Conservation (phyloP, 208 protist genomes). For the Leishmania mexicana region DNA sequence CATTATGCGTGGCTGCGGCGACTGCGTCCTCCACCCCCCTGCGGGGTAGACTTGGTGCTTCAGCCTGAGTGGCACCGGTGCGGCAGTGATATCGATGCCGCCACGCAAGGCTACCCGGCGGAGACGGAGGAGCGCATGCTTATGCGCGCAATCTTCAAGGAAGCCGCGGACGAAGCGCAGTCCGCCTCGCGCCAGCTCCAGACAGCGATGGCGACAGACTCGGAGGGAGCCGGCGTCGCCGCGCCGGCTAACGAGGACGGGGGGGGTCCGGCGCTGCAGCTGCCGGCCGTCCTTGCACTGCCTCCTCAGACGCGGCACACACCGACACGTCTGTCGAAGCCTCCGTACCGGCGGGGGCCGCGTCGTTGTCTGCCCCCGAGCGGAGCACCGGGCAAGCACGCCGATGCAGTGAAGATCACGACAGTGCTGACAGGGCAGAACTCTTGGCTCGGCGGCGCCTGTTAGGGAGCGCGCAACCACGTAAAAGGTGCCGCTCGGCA, state of each 20-base stretch:
- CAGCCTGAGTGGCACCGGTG: neutral
- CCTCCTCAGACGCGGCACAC: neutral
- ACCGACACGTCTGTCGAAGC: neutral
- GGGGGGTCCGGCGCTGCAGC: neutral
- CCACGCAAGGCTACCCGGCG: conserved; percentile 14
- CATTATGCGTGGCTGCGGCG: conserved; percentile 7
- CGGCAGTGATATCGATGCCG: conserved; percentile 16
- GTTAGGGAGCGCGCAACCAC: conserved; percentile 1
- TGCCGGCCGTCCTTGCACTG: neutral
- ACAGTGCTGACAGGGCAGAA: neutral
- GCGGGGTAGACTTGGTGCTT: conserved; percentile 19
- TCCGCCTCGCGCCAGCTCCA: neutral
- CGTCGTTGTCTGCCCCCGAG: neutral
- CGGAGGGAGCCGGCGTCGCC: neutral
- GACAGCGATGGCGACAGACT: neutral
- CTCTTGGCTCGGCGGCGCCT: conserved; percentile 8
- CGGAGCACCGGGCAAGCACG: neutral
- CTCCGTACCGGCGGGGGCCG: neutral
- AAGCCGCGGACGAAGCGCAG: conserved; percentile 6
- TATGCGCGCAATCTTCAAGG: neutral
- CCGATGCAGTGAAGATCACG: neutral
- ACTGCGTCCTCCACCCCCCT: conserved; percentile 14
- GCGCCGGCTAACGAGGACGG: too few species aligned
- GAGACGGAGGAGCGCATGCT: conserved; percentile 21
- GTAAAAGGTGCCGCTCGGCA: conserved; percentile 4